These are phyloP conservation scores for Pneumocystis sp. DNA, from an alignment of 1,139 yeast species.

Conservation along the genomic window DNA sequence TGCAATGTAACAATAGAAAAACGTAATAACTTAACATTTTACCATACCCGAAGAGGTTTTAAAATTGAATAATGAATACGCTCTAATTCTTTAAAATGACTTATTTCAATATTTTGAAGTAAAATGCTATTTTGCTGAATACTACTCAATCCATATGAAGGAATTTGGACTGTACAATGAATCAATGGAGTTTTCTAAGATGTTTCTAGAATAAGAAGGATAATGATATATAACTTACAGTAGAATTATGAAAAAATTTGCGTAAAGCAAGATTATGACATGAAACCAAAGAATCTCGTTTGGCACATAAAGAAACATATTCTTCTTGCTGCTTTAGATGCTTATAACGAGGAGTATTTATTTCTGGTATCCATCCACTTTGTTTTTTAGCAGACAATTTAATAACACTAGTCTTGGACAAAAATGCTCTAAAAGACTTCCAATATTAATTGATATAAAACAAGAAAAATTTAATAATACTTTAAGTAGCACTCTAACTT, in stretches of 20 bases:
- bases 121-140: background rate
- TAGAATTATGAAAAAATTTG: background rate
- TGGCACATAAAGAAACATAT: background rate
- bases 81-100: background rate
- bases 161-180: background rate
- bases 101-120: background rate
- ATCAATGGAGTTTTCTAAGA: background rate
- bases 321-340: slow-evolving; percentile 1
- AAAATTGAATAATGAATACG: background rate
- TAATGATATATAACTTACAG: background rate
- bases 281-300: background rate
- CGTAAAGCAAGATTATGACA: background rate
- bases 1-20: background rate
- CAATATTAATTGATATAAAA: background rate
- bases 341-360: background rate
- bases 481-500: background rate
- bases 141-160: background rate
- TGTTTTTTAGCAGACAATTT: background rate
- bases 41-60: background rate
- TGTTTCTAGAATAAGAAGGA: background rate
- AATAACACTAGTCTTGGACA: background rate
- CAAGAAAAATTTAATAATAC: background rate
- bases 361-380: background rate
- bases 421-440: background rate
- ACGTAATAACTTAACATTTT: background rate